These are phyloP conservation scores for Metarhizium humberi DNA, from an alignment of 2,329 filamentous ascomycete genomes.

Conservation along the genomic window DNA sequence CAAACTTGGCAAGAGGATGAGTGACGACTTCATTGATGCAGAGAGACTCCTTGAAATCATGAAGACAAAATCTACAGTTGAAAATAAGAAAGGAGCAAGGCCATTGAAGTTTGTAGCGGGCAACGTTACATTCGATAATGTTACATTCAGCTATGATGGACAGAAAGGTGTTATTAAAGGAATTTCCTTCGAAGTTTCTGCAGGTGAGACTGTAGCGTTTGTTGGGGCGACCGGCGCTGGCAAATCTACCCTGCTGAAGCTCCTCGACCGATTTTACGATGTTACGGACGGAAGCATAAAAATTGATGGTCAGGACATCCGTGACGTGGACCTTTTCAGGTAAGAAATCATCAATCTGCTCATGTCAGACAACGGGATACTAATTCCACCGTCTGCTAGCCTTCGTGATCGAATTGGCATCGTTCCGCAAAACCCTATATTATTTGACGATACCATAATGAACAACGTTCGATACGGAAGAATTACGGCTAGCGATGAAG, in stretches of 20 bases:
- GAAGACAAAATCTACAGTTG: conserved; percentile 45
- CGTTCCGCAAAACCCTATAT: conserved; percentile 44
- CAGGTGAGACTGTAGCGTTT: conserved; percentile 48
- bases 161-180: conserved; percentile 48
- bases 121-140: conserved; percentile 43
- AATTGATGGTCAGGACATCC: conserved; percentile 49
- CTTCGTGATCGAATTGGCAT: conserved; percentile 45
- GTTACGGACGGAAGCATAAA: conserved; percentile 41
- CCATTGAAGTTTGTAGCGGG: conserved; percentile 42
- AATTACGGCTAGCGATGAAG: conserved; percentile 43
- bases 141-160: conserved; percentile 51
- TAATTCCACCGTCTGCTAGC: conserved; percentile 17
- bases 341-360: conserved; percentile 9
- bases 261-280: conserved; percentile 52
- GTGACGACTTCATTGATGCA: conserved; percentile 47
- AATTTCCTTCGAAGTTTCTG: conserved; percentile 39
- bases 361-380: conserved; percentile 1
- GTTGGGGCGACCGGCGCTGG: conserved; percentile 52
- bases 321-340: conserved; percentile 42
- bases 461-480: conserved; percentile 50
- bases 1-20: conserved; percentile 44
- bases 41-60: conserved; percentile 50
- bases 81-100: conserved; percentile 40
- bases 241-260: conserved; percentile 48
- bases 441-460: conserved; percentile 51